Base-by-base conservation (phyloP, 768 basidiomycete species). In the Phylloporus sp. region DNA sequence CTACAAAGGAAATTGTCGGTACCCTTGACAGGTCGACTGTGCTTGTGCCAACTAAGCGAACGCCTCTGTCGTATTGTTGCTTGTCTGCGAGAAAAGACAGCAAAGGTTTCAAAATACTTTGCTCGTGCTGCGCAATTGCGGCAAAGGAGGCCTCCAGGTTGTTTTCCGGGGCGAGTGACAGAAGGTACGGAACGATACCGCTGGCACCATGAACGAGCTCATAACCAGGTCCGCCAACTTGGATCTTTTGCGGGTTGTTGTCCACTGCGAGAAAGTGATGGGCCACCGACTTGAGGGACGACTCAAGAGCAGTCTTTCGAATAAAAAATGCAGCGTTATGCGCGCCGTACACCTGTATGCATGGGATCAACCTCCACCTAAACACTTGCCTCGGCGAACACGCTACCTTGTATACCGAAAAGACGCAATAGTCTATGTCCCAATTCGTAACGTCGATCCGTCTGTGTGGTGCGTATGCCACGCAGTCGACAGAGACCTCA, bases 391-490 rank as follows among this genome's bases (percentile, higher is more conserved):
- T 20, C 21, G 11, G 35, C 9, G 15, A 15, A 18, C 11, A 6
- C 41, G 33, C 62, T 38, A 83, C 87, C 78, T 89, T 90, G 71
- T 89, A 90, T 55, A 81, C 75, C 1, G 85, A 79, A 61, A 87
- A 81, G 41, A 79, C 78, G 38, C 74, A 77, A 58, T 79, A 88
- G 53, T 91, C 85, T 28, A 87, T 72, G 43, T 87, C 86, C 88
- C 86, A 90, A 38, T 75, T 79, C 48, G 73, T 76, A 14, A 87
- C 86, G 54, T 90, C 81, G 24, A 90, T 79, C 45, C 68, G 64
- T 13, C 84, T 71, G 58, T 90, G 86, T 0, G 86, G 86, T 5
- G 84, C 84, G 54, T 84, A 88, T 3, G 86, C 86, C 3, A 90
- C 88, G 50, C 86, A 87, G 56, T 90, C 88, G 3, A 89, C 72